Base-by-base conservation (phyloP, 2,329 filamentous ascomycete genomes). In the Aureobasidium sp. region DNA sequence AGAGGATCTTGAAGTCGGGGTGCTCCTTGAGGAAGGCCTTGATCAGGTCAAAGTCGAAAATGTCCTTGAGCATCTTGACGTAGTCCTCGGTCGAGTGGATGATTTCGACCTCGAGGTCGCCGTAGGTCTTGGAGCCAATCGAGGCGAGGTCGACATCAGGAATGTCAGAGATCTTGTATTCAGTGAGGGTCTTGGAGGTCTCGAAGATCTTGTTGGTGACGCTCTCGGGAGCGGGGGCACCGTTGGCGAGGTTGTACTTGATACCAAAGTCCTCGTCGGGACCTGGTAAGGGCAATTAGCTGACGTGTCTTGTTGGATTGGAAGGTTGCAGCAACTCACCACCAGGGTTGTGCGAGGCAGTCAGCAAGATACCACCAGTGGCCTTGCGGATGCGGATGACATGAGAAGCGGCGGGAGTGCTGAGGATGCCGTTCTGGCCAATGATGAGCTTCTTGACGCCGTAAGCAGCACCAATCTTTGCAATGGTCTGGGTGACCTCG, bases 191-290 rank as follows among this genome's bases (percentile, higher is more conserved):
- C 83, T 97, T 97, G 69, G 93, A 93, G 65, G 87, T 86, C 70
- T 93, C 90, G 80, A 85, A 97, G 76, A 99, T 97, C 81, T 96
- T 96, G 86, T 99, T 95, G 68, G 94, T 99, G 68, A 99, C 90
- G 61, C 89, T 88, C 78, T 99, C 94, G 63, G 94, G 94, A 62
- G 94, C 94, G 47, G 94, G 94, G 62, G 92, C 94, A 70, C 94
- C 94, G 73, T 99, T 97, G 75, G 91, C 82, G 64, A 99, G 83
- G 83, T 99, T 99, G 85, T 99, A 99, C 82, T 99, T 99, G 87
- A 99, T 99, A 70, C 94, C 94, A 71, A 99, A 99, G 78, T 99
- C 94, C 75, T 94, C 89, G 69, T 85, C 88, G 65, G 94, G 94
- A 57, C 92, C 91, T 96, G 69, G 2, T 51, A 52, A 44, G 29